Evolutionary conservation across 495 filamentous ascomycete species (phyloP), one percentile per base, ranked within the genome.

Genomic region (Amorphotheca resinae): DNA sequence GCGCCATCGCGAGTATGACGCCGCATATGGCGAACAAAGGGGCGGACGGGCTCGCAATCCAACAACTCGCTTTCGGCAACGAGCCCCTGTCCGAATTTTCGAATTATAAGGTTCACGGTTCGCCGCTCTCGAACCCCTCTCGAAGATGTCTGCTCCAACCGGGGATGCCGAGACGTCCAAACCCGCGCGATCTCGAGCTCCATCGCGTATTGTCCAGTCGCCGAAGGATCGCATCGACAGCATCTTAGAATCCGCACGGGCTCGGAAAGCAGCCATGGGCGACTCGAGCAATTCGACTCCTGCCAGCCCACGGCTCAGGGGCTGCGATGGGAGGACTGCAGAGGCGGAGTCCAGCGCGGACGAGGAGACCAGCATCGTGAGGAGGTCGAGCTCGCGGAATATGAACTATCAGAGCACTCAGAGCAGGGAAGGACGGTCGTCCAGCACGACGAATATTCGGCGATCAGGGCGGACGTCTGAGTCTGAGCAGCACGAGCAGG

Each of bases 331-430:
- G 11, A 14, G 35, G 9, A 9, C 30, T 2, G 43, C 38, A 9
- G 43, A 45, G 16, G 26, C 22, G 20, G 51, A 55, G 45, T 49
- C 45, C 28, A 55, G 52, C 40, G 52, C 52, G 20, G 52, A 55
- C 25, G 52, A 55, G 42, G 36, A 41, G 36, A 55, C 52, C 25
- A 34, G 38, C 28, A 52, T 55, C 11, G 33, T 55, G 1, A 9
- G 33, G 11, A 40, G 38, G 17, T 5, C 22, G 1, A 43, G 48
- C 8, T 20, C 28, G 26, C 35, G 41, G 26, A 42, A 46, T 37
- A 32, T 32, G 42, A 47, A 51, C 41, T 51, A 55, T 25, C 52
- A 51, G 45, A 18, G 28, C 17, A 50, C 51, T 15, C 16, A 33
- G 38, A 37, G n/a, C 17, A 35, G 11, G 16, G 18, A 5, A 14